Percentiles rank a stretch among this genome's conserved stretches.
Conservation (phyloP, 192 early-diverging fungal genomes). For the Coemansia sp. region DNA sequence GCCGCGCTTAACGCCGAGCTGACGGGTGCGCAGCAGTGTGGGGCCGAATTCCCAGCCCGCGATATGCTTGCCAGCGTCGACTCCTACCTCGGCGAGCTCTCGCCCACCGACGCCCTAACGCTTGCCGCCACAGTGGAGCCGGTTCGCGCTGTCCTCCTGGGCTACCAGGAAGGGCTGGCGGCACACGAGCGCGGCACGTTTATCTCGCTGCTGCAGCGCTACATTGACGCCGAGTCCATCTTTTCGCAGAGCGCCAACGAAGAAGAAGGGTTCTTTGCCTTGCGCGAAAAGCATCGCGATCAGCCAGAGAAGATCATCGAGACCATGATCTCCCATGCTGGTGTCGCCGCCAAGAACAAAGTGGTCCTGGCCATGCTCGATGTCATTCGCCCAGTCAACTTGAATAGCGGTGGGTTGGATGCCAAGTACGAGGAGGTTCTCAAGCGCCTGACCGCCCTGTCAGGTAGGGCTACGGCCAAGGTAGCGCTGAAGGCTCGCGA, state of each 20-base stretch:
- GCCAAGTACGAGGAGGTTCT: conserved; percentile 74
- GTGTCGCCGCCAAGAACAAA: conserved; percentile 74
- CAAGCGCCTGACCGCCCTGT: conserved; percentile 75
- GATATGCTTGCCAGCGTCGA: conserved; percentile 66
- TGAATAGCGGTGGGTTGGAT: conserved; percentile 62
- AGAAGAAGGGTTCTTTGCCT: conserved; percentile 79
- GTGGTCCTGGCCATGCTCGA: conserved; percentile 79
- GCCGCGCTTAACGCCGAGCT: conserved; percentile 50
- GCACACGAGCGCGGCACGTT: conserved; percentile 73
- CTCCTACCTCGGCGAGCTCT: conserved; percentile 51
- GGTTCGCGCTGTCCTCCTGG: conserved; percentile 62
- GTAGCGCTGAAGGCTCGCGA: conserved; percentile 94
- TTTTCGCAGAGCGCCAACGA: conserved; percentile 72
- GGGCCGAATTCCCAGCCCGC: conserved; percentile 66
- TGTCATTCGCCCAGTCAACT: conserved; percentile 64
- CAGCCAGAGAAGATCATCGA: conserved; percentile 69
- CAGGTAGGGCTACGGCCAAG: conserved; percentile 73
- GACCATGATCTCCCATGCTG: conserved; percentile 80
- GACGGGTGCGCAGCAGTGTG: conserved; percentile 36
- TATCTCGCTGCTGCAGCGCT: conserved; percentile 75
- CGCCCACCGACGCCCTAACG: conserved; percentile 63
- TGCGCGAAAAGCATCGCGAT: conserved; percentile 85
- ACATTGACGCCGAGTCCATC: conserved; percentile 79
- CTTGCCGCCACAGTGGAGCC: conserved; percentile 67
- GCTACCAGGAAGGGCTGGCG: conserved; percentile 73